Percentiles rank a stretch among this genome's conserved stretches.
phyloP scores from a whole-genome alignment of 768 basidiomycete species.

The Pleurotus sapidus region DNA sequence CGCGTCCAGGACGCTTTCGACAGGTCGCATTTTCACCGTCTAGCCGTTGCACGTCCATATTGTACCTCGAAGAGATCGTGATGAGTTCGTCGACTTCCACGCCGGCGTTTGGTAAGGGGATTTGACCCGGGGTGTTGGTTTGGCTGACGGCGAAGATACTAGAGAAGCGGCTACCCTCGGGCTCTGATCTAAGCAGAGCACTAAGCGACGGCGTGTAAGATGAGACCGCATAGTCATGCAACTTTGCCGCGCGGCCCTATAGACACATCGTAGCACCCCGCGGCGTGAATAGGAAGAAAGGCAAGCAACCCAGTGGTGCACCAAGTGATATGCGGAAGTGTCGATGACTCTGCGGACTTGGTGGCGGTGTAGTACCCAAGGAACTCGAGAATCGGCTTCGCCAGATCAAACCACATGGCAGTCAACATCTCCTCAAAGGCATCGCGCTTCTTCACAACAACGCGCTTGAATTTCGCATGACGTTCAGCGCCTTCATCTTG shows the following conservation, averaged over 20 bases:
- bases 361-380: slow-evolving; percentile 1
- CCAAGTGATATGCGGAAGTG: slow-evolving; percentile 14
- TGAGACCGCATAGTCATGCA: slow-evolving; percentile 13
- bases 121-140: slow-evolving; percentile 11
- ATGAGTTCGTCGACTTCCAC: slow-evolving; percentile 13
- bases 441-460: background rate
- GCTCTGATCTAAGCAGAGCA: background rate
- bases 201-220: slow-evolving; percentile 15
- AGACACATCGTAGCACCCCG: slow-evolving; percentile 10
- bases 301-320: slow-evolving; percentile 13
- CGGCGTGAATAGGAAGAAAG: slow-evolving; percentile 18
- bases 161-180: background rate
- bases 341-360: background rate
- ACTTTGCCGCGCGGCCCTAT: background rate
- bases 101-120: slow-evolving; percentile 10
- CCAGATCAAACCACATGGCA: slow-evolving; percentile 1
- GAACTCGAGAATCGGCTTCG: slow-evolving; percentile 7
- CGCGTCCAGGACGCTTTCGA: slow-evolving; percentile 10
- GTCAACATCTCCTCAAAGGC: slow-evolving; percentile 2
- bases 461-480: background rate
- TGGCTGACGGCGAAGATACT: slow-evolving; percentile 13
- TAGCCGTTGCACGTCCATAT: background rate
- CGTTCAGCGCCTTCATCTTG: background rate
- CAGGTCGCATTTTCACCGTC: slow-evolving; percentile 10
- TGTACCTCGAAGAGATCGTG: background rate